phyloP scores from a whole-genome alignment of 495 filamentous ascomycete species.

The Xanthoparmelia taractica region DNA sequence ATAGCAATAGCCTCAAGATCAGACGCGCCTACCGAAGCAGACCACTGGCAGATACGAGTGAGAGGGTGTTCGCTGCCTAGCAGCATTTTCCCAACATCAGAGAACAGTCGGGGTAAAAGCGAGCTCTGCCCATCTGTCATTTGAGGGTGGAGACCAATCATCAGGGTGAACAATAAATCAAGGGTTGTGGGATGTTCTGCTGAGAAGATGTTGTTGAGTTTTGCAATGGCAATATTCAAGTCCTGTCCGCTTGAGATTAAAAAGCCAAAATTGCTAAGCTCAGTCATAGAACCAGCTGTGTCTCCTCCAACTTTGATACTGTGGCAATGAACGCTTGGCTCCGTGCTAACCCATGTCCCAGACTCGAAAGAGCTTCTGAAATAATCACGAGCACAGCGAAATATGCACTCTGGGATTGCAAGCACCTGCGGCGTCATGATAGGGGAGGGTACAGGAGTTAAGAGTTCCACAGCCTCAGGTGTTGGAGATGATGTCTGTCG shows the following conservation, averaged over 20 bases:
- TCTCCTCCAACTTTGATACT: background rate
- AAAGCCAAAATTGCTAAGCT: background rate
- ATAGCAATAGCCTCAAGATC: background rate
- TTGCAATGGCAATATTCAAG: background rate
- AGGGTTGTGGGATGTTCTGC: background rate
- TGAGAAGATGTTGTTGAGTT: background rate
- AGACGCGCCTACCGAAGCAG: background rate
- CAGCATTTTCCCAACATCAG: background rate
- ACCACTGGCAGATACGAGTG: background rate
- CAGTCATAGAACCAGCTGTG: background rate
- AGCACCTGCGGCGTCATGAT: slow-evolving; percentile 1
- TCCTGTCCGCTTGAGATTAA: background rate
- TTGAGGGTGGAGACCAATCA: fast-evolving
- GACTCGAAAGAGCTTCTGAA: slow-evolving; percentile 14
- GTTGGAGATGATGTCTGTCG: slow-evolving; percentile 7
- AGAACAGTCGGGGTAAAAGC: slow-evolving; percentile 1
- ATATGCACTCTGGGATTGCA: slow-evolving; percentile 10
- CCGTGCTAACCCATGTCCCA: slow-evolving; percentile 11
- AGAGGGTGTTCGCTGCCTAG: slow-evolving; percentile 12
- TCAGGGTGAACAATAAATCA: fast-evolving
- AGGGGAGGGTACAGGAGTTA: slow-evolving; percentile 7
- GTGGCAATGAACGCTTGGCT: background rate
- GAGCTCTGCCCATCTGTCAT: background rate
- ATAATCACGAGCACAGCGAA: slow-evolving; percentile 3
- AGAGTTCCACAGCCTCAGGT: slow-evolving; percentile 14